These are phyloP conservation scores for Wickerhamomyces bisporus DNA, from an alignment of 805 yeast species.

Conservation along the genomic window DNA sequence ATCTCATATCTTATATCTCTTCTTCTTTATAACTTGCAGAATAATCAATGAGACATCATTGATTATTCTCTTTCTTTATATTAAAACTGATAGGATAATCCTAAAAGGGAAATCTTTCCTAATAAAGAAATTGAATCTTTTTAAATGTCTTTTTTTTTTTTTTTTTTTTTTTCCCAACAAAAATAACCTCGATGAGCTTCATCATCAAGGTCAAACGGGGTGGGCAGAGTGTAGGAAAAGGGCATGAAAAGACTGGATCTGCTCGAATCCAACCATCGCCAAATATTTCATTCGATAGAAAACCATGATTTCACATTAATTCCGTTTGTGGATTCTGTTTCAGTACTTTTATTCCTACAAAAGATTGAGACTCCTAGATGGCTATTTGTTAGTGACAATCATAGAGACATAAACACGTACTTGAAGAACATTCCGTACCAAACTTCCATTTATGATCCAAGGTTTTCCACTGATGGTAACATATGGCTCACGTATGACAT, in stretches of 20 bases:
- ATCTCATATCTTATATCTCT: too few species aligned
- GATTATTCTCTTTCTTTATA: too few species aligned
- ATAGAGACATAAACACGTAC: neutral
- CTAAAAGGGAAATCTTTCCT: too few species aligned
- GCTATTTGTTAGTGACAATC: constrained; percentile 1
- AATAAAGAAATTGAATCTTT: too few species aligned
- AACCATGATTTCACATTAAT: neutral
- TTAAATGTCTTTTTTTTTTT: too few species aligned
- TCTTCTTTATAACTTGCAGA: too few species aligned
- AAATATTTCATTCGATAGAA: neutral
- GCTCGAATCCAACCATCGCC: neutral
- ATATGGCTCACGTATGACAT: constrained; percentile 4
- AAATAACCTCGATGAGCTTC: neutral
- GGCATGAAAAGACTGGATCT: neutral
- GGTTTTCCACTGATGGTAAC: neutral
- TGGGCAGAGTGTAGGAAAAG: too few species aligned
- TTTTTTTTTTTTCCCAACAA: too few species aligned
- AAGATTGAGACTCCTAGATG: neutral
- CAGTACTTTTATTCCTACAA: neutral
- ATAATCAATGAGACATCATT: too few species aligned
- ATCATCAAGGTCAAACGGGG: too few species aligned
- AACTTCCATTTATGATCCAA: constrained; percentile 1
- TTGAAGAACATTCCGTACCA: constrained; percentile 1
- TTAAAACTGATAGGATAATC: too few species aligned
- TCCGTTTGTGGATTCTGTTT: neutral